Percentiles rank a stretch among this genome's conserved stretches.
Evolutionary conservation across 371 early-diverging fungal species (phyloP).

Genomic region (Mucor plumbeus): DNA sequence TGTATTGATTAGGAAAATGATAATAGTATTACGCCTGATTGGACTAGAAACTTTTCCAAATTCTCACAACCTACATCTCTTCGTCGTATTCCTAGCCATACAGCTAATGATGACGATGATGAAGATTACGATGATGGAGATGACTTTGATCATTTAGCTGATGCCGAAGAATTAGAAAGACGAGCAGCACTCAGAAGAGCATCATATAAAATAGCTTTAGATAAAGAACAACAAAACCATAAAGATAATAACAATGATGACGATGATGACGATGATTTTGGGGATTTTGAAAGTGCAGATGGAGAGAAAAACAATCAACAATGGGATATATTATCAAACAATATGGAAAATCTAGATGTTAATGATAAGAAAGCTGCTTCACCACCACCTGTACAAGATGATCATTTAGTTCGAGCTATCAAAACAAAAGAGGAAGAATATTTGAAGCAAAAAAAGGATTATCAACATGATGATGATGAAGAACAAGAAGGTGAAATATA

Average conservation of each 20-base stretch:
- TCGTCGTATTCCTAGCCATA: conserved; percentile 35
- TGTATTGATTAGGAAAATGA: conserved; percentile 10
- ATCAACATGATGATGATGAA: conserved; percentile 24
- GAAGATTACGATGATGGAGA: conserved; percentile 42
- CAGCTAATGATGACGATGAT: conserved; percentile 38
- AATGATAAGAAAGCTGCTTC: conserved; percentile 12
- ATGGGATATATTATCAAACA: conserved; percentile 9
- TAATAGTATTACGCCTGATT: conserved; percentile 31
- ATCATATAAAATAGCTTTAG: conserved; percentile 10
- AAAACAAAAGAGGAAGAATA: conserved; percentile 34
- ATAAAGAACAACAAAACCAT: conserved; percentile 5
- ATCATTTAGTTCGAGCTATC: conserved; percentile 32
- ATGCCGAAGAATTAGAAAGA: conserved; percentile 40
- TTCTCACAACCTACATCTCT: conserved; percentile 45
- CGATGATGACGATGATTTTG: conserved; percentile 28
- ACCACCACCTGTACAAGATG: conserved; percentile 22
- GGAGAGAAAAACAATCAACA: conserved; percentile 13
- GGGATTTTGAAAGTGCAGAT: conserved; percentile 27
- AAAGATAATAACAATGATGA: conserved; percentile 28
- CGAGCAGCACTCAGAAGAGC: conserved; percentile 29
- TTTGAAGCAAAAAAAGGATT: conserved; percentile 25
- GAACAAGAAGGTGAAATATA: conserved; percentile 43
- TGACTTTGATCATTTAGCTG: conserved; percentile 45
- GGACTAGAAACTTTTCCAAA: conserved; percentile 44
- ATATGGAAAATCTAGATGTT: conserved; percentile 24